Base-by-base conservation (phyloP, 495 filamentous ascomycete genomes). In the Daldinia concentrica region DNA sequence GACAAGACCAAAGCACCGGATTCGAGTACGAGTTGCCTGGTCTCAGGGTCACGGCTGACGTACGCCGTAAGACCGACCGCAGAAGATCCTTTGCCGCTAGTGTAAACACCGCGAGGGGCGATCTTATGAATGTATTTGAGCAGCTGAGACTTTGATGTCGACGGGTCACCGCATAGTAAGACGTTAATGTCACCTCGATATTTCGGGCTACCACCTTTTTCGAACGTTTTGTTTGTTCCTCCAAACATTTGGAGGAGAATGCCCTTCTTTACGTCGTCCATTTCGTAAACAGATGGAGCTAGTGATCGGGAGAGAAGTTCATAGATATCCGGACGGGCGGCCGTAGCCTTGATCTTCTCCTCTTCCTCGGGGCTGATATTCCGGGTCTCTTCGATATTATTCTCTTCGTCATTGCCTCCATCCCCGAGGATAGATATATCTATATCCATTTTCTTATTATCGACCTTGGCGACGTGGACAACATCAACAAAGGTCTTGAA, bases 401-500 rank as follows among this genome's bases (percentile, higher is more conserved):
- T 90, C 59, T 90, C 86, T 19, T 89, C 82, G 68, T 95, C 91
- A 58, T 92, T 91, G 15, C 89, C 87, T 45, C 96, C 86, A 66
- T 94, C 90, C n/a, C 80, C 80, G 24, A 98, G 84, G 0, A 95
- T 98, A 0, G 94, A 93, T 11, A 88, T 87, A 77, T 99, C 96
- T 62, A 93, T 90, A 39, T 95, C 95, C 85, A 99, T 86, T 60
- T 97, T 89, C 79, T 92, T 93, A 76, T 93, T 93, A 81, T 99
- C 96, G 19, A 93, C 91, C 79, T 99, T 99, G 79, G 98, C 94
- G 34, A 98, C 91, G 73, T 99, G 96, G 26, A 98, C 81, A 27
- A 93, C 91, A 78, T 99, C 95, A 69, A 99, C 89, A 73, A 97
- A 99, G 0, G 95, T 99, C 85, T 98, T 99, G 87, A 97, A 97